Base-by-base conservation (phyloP, 1,284 basidiomycete species). In the Cerrena zonata region DNA sequence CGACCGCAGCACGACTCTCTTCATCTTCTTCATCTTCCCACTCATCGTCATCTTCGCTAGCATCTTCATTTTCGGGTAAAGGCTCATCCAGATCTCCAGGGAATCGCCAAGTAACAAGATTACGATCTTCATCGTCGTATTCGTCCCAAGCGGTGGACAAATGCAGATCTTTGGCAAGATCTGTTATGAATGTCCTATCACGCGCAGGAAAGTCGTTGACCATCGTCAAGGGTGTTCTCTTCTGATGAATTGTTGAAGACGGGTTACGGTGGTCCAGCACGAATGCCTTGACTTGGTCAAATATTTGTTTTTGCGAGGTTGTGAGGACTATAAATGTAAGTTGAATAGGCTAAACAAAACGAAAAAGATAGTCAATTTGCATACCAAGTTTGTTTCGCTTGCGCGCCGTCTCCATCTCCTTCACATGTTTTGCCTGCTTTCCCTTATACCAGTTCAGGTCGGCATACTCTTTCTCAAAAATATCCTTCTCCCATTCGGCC, bases 371-470 rank as follows among this genome's bases (percentile, higher is more conserved):
- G 12, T 5, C 42, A 24, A 15, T 51, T 12, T 10, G 67, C 73
- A 27, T 58, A 86, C 84, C 75, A 36, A 84, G 65, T 46, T 75
- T 72, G 12, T 73, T 65, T 47, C 73, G 72, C 58, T 74, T 80
- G 53, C 70, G 67, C 5, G 69, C 77, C 48, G 66, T 59, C 56
- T 83, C 82, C 68, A 78, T 72, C 60, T 79, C 77, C 53, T 82
- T 78, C 39, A 81, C 72, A 60, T 86, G 78, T 63, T 86, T 90
- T 30, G 73, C 70, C 62, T 92, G 91, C 69, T 93, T 94, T 12
- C 91, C 91, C 69, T 91, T 92, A 65, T 86, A 88, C 89, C 92
- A 94, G 60, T 86, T 91, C 56, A 83, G 60, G 66, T 97, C 94
- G 5, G 86, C 82, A 58, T 89, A 90, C 63, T 96, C 92, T 68